Percentiles rank a stretch among this genome's conserved stretches.
Evolutionary conservation across 2,329 filamentous ascomycete genomes (phyloP).

Genomic region (Exophiala spinifera): DNA sequence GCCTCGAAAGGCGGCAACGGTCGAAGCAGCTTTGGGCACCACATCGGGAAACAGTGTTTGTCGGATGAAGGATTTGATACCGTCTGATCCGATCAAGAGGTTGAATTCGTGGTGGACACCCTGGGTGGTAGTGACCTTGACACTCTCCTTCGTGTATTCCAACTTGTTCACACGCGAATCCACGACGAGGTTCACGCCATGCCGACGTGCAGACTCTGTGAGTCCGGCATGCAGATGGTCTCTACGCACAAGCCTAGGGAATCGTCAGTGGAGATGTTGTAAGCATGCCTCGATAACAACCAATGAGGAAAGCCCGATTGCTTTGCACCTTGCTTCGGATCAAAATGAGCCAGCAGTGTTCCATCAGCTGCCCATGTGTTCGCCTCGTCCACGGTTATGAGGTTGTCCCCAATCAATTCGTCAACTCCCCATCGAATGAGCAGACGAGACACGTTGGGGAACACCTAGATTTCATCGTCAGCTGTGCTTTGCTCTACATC

Average conservation of each 20-base stretch:
- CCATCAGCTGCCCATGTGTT: constrained; percentile 35
- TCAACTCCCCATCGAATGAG: constrained; percentile 41
- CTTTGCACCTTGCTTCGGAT: constrained; percentile 18
- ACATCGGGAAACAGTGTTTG: constrained; percentile 43
- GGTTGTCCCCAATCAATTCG: constrained; percentile 40
- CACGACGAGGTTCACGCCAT: constrained; percentile 41
- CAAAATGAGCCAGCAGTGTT: constrained; percentile 13
- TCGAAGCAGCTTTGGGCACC: constrained; percentile 39
- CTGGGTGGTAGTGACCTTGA: constrained; percentile 23
- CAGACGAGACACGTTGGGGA: constrained; percentile 42
- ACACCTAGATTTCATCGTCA: constrained; percentile 32
- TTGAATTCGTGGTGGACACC: constrained; percentile 34
- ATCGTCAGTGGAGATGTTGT: background rate
- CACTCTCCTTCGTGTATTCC: constrained; percentile 24
- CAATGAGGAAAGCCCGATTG: constrained; percentile 22
- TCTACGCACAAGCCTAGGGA: constrained; percentile 42
- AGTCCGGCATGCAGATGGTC: constrained; percentile 48
- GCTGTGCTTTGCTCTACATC: background rate
- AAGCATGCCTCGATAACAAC: background rate
- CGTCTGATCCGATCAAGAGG: constrained; percentile 43
- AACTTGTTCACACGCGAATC: constrained; percentile 38
- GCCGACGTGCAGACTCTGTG: constrained; percentile 38
- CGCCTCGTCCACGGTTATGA: constrained; percentile 41
- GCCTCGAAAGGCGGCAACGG: constrained; percentile 47
- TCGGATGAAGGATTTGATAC: constrained; percentile 41